phyloP scores from a whole-genome alignment of 805 yeast species.

The Starmera dryadoides region DNA sequence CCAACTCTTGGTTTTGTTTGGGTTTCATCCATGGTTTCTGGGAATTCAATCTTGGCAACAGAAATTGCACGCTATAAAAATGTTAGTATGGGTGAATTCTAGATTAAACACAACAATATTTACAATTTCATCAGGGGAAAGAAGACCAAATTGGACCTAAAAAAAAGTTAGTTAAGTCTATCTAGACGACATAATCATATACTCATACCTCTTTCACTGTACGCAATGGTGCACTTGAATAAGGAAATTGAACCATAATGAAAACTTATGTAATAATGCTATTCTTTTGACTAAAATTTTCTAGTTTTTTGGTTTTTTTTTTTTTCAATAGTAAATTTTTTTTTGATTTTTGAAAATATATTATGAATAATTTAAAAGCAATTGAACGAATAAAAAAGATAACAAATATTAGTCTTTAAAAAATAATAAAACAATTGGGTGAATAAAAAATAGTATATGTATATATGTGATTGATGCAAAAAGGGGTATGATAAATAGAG shows the following conservation, averaged over 20 bases:
- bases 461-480: too few species aligned
- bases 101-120: constrained; percentile 14
- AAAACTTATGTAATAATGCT: constrained; percentile 1
- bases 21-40: constrained; percentile 99
- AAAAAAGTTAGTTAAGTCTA: constrained; percentile 1
- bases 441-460: too few species aligned
- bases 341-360: constrained; percentile 1
- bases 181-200: neutral
- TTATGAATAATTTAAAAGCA: too few species aligned
- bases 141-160: constrained; percentile 89
- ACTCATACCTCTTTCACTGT: constrained; percentile 87
- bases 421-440: too few species aligned
- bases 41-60: constrained; percentile 95
- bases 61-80: constrained; percentile 72
- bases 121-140: constrained; percentile 91
- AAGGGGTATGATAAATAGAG: too few species aligned
- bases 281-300: neutral
- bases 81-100: constrained; percentile 10
- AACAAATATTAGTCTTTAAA: too few species aligned
- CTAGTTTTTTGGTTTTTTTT: constrained; percentile 5
- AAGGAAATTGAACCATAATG: constrained; percentile 58
- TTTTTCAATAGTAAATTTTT: constrained; percentile 3
- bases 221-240: constrained; percentile 97
- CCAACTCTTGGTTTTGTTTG: constrained; percentile 93
- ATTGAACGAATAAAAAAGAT: too few species aligned